A percentile compares a stretch with the other conserved stretches of the same genome.
These are phyloP conservation scores for Nasturtium officinale DNA, from an alignment of 345 rosid species.

Conservation along the genomic window DNA sequence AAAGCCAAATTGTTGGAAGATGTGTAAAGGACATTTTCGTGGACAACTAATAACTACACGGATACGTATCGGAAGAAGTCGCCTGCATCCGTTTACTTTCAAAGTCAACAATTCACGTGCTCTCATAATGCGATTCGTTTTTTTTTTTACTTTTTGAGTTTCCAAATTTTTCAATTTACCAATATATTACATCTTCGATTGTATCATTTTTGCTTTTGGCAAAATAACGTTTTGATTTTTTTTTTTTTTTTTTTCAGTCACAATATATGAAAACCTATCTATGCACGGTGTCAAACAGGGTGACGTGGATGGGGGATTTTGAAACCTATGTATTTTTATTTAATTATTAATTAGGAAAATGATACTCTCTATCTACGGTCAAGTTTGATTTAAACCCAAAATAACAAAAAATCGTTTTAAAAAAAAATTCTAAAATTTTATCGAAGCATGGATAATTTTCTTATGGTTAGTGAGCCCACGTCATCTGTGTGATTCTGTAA, in stretches of 20 bases:
- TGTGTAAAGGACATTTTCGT: background rate
- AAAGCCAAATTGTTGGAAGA: background rate
- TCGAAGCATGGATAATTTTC: background rate
- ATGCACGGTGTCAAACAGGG: background rate
- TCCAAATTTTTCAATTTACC: constrained; percentile 4
- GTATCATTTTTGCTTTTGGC: background rate
- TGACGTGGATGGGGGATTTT: background rate
- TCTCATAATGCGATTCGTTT: constrained; percentile 1
- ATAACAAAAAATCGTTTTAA: background rate
- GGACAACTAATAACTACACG: constrained; percentile 2
- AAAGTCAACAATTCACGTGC: constrained; percentile 35
- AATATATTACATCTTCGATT: constrained; percentile 10
- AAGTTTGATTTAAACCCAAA: background rate
- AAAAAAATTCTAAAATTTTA: background rate
- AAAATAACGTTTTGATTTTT: background rate
- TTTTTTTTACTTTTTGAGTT: background rate
- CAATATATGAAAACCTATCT: background rate
- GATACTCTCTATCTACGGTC: background rate
- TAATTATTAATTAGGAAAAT: background rate
- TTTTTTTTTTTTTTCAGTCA: background rate
- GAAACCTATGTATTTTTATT: background rate
- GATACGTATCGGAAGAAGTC: constrained; percentile 25
- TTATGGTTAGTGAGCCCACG: background rate
- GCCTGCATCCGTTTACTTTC: constrained; percentile 29
- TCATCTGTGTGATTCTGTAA: background rate